A percentile compares a stretch with the other conserved stretches of the same genome.
Evolutionary conservation across 768 basidiomycete species (phyloP).

Genomic region (Hirschioporus abietinus): DNA sequence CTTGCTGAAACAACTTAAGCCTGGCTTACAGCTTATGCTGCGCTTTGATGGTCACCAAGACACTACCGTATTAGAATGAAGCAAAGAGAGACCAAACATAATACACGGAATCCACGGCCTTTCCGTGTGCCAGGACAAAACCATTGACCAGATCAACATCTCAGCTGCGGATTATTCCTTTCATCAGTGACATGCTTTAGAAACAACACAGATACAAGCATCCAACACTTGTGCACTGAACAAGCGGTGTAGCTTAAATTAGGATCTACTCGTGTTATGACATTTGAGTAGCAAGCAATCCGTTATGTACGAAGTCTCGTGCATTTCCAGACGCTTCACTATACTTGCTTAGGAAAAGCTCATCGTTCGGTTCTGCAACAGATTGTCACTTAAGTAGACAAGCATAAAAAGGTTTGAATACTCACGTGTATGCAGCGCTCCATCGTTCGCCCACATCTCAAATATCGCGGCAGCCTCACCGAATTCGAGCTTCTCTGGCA

Average conservation of each 20-base stretch:
- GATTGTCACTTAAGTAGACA: not conserved
- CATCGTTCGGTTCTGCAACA: constrained; percentile 45
- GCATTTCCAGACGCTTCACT: constrained; percentile 75
- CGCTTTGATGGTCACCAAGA: too few species aligned
- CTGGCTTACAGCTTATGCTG: too few species aligned
- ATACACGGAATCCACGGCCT: too few species aligned
- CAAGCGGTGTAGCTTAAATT: not conserved
- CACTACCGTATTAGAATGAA: too few species aligned
- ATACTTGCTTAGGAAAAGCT: constrained; percentile 74
- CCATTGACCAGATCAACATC: not conserved
- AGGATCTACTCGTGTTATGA: not conserved
- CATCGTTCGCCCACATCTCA: constrained; percentile 68
- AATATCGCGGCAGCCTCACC: constrained; percentile 72
- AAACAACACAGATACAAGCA: not conserved
- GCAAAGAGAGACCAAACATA: too few species aligned
- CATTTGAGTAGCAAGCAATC: constrained; percentile 27
- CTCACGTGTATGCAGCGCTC: constrained; percentile 48
- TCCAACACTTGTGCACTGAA: not conserved
- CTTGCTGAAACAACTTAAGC: too few species aligned
- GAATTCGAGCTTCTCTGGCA: constrained; percentile 55
- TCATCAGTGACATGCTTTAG: not conserved
- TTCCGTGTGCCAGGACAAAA: too few species aligned
- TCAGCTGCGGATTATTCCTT: not conserved
- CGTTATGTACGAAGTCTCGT: constrained; percentile 70
- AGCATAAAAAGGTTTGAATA: constrained; percentile 15